A percentile compares a stretch with the other conserved stretches of the same genome.
Evolutionary conservation across 148 eudicot genomes (phyloP).

Genomic region (Arctostaphylos glauca): DNA sequence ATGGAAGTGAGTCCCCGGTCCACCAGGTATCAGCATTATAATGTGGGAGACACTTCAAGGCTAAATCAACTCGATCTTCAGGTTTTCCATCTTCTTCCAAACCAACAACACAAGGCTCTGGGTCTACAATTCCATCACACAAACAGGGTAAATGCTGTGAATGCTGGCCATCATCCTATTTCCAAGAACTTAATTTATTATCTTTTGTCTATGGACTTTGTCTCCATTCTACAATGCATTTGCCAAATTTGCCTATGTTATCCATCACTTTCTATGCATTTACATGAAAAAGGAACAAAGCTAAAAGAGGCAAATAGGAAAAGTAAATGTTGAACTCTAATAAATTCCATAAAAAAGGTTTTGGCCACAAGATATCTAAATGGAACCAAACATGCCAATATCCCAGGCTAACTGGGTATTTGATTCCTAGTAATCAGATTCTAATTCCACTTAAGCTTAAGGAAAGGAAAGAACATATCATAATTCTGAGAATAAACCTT

Average conservation of each 20-base stretch:
- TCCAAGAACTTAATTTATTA: background rate
- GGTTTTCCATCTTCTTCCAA: slow-evolving; percentile 74
- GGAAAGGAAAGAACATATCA: background rate
- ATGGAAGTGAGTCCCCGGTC: slow-evolving; percentile 41
- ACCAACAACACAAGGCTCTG: slow-evolving; percentile 50
- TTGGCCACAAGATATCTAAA: background rate
- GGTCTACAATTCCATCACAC: slow-evolving; percentile 44
- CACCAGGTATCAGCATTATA: slow-evolving; percentile 58
- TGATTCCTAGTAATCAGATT: background rate
- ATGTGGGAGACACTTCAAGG: slow-evolving; percentile 63
- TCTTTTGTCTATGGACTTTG: background rate
- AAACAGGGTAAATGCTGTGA: slow-evolving; percentile 11
- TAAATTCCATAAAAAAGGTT: background rate
- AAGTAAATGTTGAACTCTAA: background rate
- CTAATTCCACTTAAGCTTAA: background rate
- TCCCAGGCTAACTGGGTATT: background rate
- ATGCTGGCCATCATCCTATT: background rate
- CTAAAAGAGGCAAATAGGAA: background rate
- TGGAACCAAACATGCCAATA: background rate
- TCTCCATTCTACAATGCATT: slow-evolving; percentile 3
- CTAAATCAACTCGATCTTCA: slow-evolving; percentile 70
- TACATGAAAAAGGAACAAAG: background rate
- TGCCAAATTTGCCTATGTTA: background rate
- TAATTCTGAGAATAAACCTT: slow-evolving; percentile 50
- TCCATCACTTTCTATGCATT: background rate